Base-by-base conservation (phyloP, 2,329 filamentous ascomycete species). In the Cryphonectria nitschkei region DNA sequence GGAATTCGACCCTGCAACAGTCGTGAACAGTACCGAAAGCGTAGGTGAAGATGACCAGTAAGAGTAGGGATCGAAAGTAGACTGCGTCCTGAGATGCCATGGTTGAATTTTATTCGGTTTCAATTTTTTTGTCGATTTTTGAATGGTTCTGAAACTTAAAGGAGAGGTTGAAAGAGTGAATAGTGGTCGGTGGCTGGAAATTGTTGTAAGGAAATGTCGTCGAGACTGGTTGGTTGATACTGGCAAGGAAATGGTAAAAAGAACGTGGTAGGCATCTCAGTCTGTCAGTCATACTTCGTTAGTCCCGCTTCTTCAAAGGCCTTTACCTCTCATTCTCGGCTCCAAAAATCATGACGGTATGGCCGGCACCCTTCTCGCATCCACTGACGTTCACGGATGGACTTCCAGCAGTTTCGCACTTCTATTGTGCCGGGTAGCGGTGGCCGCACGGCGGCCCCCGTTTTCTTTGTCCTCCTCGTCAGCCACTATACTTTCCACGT, bases 371-470 rank as follows among this genome's bases (percentile, higher is more conserved):
- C 78, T 79, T 77, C 82, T 84, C 58, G 80, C 81, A 73, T 90
- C 89, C 16, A 81, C 80, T 32, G 88, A 91, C 61, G 79, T 78
- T 37, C 86, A 84, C 32, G 88, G 85, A 29, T 86, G 85, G 63
- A 95, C 85, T 65, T 94, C 90, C 65, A 96, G 82, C 67, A 95
- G 81, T 80, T 89, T 92, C 14, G 92, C 92, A 77, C 92, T 95
- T 65, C 92, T 91, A 76, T 92, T 95, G 74, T 91, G 91, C 68
- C 91, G 87, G 29, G 84, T 88, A 70, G 95, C 84, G 79, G 92
- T 95, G 67, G 86, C 90, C 39, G 93, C 93, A 75, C 91, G 89
- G 75, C 90, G 87, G 32, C 85, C 75, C 58, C 83, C 81, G 34
- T 79, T 79, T 73, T 77, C 80, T 75, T 82, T 81, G 14, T 78